phyloP scores from a whole-genome alignment of 768 basidiomycete genomes.

The Kwoniella sp. region DNA sequence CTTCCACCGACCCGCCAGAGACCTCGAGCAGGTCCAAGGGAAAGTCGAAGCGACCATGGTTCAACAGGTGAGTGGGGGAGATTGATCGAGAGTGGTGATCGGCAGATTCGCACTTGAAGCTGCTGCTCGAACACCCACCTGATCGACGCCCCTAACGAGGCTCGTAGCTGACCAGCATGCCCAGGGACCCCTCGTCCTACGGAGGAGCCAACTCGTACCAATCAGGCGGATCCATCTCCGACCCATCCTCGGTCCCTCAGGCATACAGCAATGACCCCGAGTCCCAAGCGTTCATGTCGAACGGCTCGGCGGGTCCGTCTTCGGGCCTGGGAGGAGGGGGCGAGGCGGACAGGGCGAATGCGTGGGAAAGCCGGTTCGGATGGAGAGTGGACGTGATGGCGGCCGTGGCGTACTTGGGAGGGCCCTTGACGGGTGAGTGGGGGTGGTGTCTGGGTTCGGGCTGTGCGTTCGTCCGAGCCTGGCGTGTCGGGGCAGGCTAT shows the following conservation, averaged over 20 bases:
- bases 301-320: slow-evolving; percentile 21
- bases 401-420: slow-evolving; percentile 63
- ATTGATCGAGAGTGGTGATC: slow-evolving; percentile 20
- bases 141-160: no score
- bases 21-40: slow-evolving; percentile 38
- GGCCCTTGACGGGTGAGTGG: slow-evolving; percentile 66
- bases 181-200: slow-evolving; percentile 42
- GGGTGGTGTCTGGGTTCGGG: no score
- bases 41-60: slow-evolving; percentile 56
- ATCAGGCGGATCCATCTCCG: slow-evolving; percentile 58
- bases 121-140: no score
- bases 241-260: slow-evolving; percentile 38
- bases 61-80: slow-evolving; percentile 52
- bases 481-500: no score
- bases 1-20: slow-evolving; percentile 41
- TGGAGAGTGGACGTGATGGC: slow-evolving; percentile 66
- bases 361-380: slow-evolving; percentile 68
- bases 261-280: slow-evolving; percentile 44
- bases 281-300: slow-evolving; percentile 53
- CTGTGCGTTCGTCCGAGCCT: no score
- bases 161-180: neutral
- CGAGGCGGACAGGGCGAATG: slow-evolving; percentile 54
- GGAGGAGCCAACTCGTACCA: slow-evolving; percentile 61
- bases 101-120: no score
- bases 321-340: slow-evolving; percentile 49